Evolutionary conservation across 805 yeast genomes (phyloP), one percentile per base, ranked within the genome.

Genomic region (Debaryomyces tyrocola): DNA sequence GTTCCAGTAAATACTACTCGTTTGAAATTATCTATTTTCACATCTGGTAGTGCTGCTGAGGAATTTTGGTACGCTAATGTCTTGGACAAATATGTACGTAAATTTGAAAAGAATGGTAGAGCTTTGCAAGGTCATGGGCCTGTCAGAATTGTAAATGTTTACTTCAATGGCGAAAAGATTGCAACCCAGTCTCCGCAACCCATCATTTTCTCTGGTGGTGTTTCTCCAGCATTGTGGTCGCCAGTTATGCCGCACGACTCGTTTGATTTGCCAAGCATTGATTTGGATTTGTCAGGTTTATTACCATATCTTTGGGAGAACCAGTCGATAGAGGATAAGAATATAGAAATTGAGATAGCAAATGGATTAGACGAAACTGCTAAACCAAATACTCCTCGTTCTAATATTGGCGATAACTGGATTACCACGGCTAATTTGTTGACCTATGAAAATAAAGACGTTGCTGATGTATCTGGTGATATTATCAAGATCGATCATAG

Each of bases 1-100:
- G 62, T 86, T 27, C 55, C 77, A 2, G 57, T 63, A 20, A 83
- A 84, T 57, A 82, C 89, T 4, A 81, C 89, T 2, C 73, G 82
- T 48, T 80, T 82, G 39, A 69, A 67, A 47, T 60, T 88, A 28
- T 75, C 84, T 9, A 60, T 89, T 4, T 82, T 80, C 52, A 80
- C 85, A 10, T 79, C 87, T 15, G 96, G 94, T 2, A 87, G 85
- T 56, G 85, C 84, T 2, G 82, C 77, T 31, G 96, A 89, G 64
- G 96, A 90, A 61, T 86, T 87, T 56, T 89, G 95, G 95, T 90
- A 84, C 63, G 64, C 82, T 2, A 85, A 87, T 52, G 69, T 74
- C 9, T 48, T 84, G 37, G 87, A 82, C 53, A 59, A 69, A 39
- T 74, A 64, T 51, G 64, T 61, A n/a, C 59, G 69, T 35, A 55